Evolutionary conservation across 306 rosid species (phyloP).

Genomic region (Ziziphus jujuba): DNA sequence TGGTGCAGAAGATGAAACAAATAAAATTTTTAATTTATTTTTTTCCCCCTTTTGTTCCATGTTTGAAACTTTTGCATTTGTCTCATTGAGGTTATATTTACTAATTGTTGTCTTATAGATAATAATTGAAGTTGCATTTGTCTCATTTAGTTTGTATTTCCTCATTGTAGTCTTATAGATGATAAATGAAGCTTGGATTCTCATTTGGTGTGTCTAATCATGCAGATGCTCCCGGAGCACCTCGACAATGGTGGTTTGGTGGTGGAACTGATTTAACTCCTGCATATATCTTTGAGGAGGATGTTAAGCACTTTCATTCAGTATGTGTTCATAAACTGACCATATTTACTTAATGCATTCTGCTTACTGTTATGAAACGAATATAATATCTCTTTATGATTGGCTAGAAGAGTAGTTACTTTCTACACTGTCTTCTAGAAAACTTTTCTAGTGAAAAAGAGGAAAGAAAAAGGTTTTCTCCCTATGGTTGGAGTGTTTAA

Average conservation of each 20-base stretch:
- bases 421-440: neutral
- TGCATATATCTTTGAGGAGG: slow-evolving; percentile 92
- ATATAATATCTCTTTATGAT: neutral
- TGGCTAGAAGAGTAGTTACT: neutral
- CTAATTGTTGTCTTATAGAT: neutral
- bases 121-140: neutral
- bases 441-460: neutral
- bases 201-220: slow-evolving; percentile 23
- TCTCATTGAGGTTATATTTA: neutral
- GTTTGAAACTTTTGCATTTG: neutral
- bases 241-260: slow-evolving; percentile 99
- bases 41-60: neutral
- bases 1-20: neutral
- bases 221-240: slow-evolving; percentile 92
- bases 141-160: neutral
- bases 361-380: neutral
- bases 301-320: slow-evolving; percentile 90
- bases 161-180: neutral
- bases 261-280: slow-evolving; percentile 99
- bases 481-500: too few relatives aligned
- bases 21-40: neutral
- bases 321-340: slow-evolving; percentile 38
- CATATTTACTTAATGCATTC: neutral
- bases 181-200: neutral
- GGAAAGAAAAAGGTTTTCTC: neutral